Conservation (phyloP, 1,284 basidiomycete species). For the Neolentinus lepideus region DNA sequence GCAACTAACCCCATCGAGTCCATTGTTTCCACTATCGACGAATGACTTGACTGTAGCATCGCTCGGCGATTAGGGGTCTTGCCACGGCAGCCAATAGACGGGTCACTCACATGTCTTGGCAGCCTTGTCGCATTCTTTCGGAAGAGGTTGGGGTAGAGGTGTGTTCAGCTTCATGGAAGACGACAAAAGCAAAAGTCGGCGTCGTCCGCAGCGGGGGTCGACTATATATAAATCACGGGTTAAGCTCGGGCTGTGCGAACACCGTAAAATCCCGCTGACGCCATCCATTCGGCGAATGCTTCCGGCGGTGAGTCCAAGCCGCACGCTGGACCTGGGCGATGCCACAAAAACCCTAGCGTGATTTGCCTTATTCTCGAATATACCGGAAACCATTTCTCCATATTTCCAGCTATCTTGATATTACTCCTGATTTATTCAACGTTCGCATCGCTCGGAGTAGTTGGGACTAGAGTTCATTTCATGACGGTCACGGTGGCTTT, state of each 20-base stretch:
- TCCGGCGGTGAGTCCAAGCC: background rate
- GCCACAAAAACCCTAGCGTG: too few relatives aligned
- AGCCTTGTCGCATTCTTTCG: conserved; percentile 71
- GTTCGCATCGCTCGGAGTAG: too few relatives aligned
- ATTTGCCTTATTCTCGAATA: too few relatives aligned
- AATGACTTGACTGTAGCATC: conserved; percentile 57
- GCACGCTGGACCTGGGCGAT: too few relatives aligned
- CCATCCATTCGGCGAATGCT: background rate
- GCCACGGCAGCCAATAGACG: conserved; percentile 1
- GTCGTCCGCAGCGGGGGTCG: background rate
- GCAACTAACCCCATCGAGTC: conserved; percentile 55
- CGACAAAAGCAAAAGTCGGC: background rate
- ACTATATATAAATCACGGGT: background rate
- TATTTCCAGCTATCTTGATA: too few relatives aligned
- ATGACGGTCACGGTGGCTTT: too few relatives aligned
- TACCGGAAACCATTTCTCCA: too few relatives aligned
- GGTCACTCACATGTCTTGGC: conserved; percentile 59
- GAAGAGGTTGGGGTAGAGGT: conserved; percentile 63
- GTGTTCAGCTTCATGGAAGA: conserved; percentile 54
- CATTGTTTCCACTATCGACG: conserved; percentile 63
- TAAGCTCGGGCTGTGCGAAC: background rate
- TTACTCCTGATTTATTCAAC: too few relatives aligned
- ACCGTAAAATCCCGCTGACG: background rate
- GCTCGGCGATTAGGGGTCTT: conserved; percentile 10
- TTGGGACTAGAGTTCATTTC: too few relatives aligned